Evolutionary conservation across 768 basidiomycete species (phyloP).

Genomic region (Leccinum incarnatum): DNA sequence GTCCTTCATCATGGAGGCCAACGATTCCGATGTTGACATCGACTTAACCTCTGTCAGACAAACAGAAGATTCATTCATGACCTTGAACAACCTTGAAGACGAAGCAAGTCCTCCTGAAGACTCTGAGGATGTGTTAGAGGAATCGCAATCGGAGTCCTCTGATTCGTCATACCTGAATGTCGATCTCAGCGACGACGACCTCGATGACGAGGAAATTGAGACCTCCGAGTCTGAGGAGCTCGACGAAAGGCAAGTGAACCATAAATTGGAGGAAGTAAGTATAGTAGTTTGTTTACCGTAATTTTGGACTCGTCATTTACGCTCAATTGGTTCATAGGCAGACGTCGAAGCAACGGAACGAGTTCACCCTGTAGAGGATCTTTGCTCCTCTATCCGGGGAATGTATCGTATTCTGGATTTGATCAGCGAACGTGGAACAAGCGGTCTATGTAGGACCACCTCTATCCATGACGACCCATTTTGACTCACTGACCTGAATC

Average conservation of each 20-base stretch:
- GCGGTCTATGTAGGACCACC: conserved; percentile 46
- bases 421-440: conserved; percentile 47
- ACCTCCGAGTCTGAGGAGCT: conserved; percentile 17
- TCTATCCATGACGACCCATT: not conserved
- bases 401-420: conserved; percentile 55
- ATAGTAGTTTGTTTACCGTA: not conserved
- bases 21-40: conserved; percentile 6
- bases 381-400: conserved; percentile 36
- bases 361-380: conserved; percentile 14
- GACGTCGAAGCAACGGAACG: conserved; percentile 16
- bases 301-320: not conserved
- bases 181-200: conserved; percentile 8
- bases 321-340: conserved; percentile 4
- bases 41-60: conserved; percentile 2
- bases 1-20: conserved; percentile 18
- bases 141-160: conserved; percentile 15
- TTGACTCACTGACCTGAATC: not conserved
- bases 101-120: conserved; percentile 3
- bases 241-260: conserved; percentile 7
- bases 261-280: conserved; percentile 18
- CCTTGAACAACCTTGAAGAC: conserved; percentile 1
- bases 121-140: conserved; percentile 3
- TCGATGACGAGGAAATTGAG: conserved; percentile 16
- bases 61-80: conserved; percentile 12
- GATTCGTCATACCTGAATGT: conserved; percentile 22